Conservation (phyloP, 495 filamentous ascomycete genomes). For the Viridothelium virens region DNA sequence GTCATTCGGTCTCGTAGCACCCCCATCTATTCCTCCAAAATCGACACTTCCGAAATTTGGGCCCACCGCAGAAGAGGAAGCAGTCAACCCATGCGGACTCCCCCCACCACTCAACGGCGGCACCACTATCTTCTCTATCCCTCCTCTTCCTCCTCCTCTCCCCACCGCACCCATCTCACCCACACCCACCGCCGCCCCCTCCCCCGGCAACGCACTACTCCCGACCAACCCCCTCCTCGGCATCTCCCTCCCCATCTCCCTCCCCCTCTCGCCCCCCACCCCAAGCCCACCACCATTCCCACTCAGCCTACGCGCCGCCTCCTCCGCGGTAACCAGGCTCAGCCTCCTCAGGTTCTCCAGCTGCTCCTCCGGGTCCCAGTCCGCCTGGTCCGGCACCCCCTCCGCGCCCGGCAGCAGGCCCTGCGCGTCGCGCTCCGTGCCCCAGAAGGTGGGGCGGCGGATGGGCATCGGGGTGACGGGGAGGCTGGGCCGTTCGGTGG, state of each 20-base stretch:
- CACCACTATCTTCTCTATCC: not conserved
- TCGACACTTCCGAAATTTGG: not conserved
- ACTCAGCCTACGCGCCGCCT: not conserved
- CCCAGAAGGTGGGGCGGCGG: slow-evolving; percentile 47
- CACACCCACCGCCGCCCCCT: too few species aligned
- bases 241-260: not conserved
- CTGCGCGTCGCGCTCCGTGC: slow-evolving; percentile 44
- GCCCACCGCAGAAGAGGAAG: not conserved
- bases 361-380: slow-evolving; percentile 71
- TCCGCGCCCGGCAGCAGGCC: slow-evolving; percentile 61
- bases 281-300: too few species aligned
- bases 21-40: not conserved
- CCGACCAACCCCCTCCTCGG: not conserved
- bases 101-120: slow-evolving; percentile 2
- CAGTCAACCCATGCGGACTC: slow-evolving; percentile 4
- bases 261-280: too few species aligned
- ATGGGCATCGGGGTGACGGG: slow-evolving; percentile 83
- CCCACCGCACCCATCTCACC: not conserved
- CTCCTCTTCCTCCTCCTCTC: not conserved
- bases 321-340: slow-evolving; percentile 15
- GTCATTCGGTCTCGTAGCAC: not conserved
- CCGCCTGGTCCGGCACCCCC: slow-evolving; percentile 73
- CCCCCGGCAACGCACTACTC: not conserved
- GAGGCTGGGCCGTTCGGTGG: slow-evolving; percentile 75
- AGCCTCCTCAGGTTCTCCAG: slow-evolving; percentile 57